A percentile compares a stretch with the other conserved stretches of the same genome.
These are phyloP conservation scores for Rhizopus delemar DNA, from an alignment of 371 early-diverging fungal species.

Conservation along the genomic window DNA sequence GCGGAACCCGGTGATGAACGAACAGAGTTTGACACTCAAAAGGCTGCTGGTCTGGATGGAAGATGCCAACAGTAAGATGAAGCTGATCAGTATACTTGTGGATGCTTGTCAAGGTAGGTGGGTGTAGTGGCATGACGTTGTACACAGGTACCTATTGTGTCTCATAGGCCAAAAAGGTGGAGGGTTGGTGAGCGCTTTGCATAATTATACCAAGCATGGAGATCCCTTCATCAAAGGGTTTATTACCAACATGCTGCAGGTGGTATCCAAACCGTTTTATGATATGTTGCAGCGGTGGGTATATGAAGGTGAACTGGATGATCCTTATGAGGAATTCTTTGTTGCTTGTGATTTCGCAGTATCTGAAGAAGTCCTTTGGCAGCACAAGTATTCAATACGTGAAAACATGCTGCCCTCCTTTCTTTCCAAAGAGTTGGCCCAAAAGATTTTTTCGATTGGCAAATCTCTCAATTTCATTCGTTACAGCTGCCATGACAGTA, in stretches of 20 bases:
- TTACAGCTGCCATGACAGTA: slow-evolving; percentile 76
- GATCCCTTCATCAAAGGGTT: slow-evolving; percentile 84
- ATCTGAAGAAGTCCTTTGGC: slow-evolving; percentile 79
- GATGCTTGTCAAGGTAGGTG: slow-evolving; percentile 56
- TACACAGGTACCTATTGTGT: slow-evolving; percentile 31
- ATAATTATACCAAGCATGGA: slow-evolving; percentile 87
- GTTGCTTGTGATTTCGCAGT: slow-evolving; percentile 61
- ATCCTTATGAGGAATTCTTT: slow-evolving; percentile 94
- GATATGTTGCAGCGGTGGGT: slow-evolving; percentile 92
- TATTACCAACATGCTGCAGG: slow-evolving; percentile 74
- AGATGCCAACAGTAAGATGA: slow-evolving; percentile 74
- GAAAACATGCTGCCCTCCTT: slow-evolving; percentile 86
- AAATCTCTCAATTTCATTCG: slow-evolving; percentile 93
- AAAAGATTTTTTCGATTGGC: slow-evolving; percentile 91
- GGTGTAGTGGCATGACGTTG: too few species aligned
- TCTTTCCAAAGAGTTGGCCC: slow-evolving; percentile 72
- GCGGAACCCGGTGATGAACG: slow-evolving; percentile 19
- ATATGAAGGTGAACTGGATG: slow-evolving; percentile 91
- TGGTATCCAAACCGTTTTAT: slow-evolving; percentile 85
- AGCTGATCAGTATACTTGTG: slow-evolving; percentile 69
- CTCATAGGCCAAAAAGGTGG: slow-evolving; percentile 76
- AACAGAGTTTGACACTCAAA: slow-evolving; percentile 72
- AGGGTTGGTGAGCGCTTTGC: slow-evolving; percentile 75
- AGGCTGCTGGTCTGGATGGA: slow-evolving; percentile 85
- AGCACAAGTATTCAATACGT: slow-evolving; percentile 70